Conservation (phyloP, 208 protist species). For the Trichomonas gallinae region DNA sequence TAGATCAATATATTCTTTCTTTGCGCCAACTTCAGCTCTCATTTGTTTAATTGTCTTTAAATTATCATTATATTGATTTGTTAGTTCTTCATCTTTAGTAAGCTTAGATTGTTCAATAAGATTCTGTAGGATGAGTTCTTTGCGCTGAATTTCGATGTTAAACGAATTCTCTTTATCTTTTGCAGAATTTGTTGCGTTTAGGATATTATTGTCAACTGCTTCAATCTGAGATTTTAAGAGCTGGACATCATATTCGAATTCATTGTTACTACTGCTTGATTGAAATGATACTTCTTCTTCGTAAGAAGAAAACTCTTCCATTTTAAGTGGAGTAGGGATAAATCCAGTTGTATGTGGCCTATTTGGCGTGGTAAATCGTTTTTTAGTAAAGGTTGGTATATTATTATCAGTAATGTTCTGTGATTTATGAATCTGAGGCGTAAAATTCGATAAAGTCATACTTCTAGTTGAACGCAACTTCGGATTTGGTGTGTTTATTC, state of each 20-base stretch:
- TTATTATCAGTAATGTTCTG: background rate
- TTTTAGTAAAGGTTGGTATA: background rate
- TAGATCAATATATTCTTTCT: background rate
- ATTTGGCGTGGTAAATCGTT: background rate
- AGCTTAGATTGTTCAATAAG: background rate
- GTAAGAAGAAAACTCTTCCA: background rate
- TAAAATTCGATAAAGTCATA: background rate
- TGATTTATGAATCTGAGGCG: background rate
- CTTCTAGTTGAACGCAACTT: background rate
- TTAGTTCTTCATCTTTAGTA: background rate
- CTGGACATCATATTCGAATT: background rate
- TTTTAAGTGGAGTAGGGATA: background rate
- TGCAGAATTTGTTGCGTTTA: background rate
- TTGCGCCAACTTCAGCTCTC: background rate
- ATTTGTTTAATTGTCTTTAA: background rate
- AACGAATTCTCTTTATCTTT: background rate
- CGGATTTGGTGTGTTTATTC: background rate
- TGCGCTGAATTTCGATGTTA: background rate
- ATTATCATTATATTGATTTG: background rate
- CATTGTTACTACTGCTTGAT: background rate
- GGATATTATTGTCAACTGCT: background rate
- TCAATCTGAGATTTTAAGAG: background rate
- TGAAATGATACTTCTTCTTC: background rate
- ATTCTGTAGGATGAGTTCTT: background rate
- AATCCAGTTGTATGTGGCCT: background rate